Evolutionary conservation across 495 filamentous ascomycete genomes (phyloP).

Genomic region (Trichoderma asperelloides): DNA sequence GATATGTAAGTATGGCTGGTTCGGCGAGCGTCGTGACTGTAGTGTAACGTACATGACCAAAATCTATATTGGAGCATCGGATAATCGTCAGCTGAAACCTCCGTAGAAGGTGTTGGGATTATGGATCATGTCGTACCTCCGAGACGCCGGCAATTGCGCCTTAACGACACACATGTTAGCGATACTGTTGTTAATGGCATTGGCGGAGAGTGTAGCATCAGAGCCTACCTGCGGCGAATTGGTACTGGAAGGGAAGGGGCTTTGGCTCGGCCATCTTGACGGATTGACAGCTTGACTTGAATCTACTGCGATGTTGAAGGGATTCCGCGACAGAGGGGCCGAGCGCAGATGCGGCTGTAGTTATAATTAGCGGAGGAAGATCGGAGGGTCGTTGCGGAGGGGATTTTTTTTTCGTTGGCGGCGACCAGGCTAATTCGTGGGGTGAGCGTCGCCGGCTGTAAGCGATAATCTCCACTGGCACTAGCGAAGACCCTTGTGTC

Average conservation of each 20-base stretch:
- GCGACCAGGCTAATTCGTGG: not conserved
- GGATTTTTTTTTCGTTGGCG: not conserved
- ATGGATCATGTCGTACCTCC: slow-evolving; percentile 51
- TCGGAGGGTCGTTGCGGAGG: not conserved
- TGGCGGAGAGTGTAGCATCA: not conserved
- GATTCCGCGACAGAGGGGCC: not conserved
- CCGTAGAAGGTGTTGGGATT: slow-evolving; percentile 20
- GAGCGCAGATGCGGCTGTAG: not conserved
- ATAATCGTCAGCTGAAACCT: slow-evolving; percentile 25
- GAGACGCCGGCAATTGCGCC: slow-evolving; percentile 85
- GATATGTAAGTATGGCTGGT: slow-evolving; percentile 7
- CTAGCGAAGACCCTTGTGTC: not conserved
- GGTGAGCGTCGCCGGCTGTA: not conserved
- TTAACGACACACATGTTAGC: slow-evolving; percentile 19
- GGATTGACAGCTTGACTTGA: not conserved
- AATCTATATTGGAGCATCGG: slow-evolving; percentile 48
- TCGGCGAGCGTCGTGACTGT: slow-evolving; percentile 15
- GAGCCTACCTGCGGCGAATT: slow-evolving; percentile 66
- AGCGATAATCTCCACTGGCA: not conserved
- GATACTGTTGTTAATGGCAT: not conserved
- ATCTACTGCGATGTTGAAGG: not conserved
- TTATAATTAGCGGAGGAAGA: slow-evolving; percentile 6
- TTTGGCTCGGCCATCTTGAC: slow-evolving; percentile 24
- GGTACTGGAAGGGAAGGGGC: slow-evolving; percentile 75
- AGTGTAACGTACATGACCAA: slow-evolving; percentile 61